Evolutionary conservation across 2,329 filamentous ascomycete species (phyloP), one percentile per base, ranked within the genome.

Genomic region (Alternaria angustiovoidea): DNA sequence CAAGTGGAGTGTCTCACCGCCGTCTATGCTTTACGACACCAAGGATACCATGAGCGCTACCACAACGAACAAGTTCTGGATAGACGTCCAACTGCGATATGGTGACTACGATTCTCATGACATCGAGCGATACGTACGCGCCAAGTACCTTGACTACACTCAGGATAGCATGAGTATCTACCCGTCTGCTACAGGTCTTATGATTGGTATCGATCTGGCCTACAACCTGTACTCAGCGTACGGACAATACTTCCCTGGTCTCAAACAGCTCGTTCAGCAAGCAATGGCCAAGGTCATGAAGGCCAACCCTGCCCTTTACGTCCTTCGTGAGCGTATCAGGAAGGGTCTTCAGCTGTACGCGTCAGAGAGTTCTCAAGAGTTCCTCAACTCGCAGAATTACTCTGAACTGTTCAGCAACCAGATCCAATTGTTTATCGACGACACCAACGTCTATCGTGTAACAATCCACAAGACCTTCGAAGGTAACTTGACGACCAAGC

Each of bases 231-330:
- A 98, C 83, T 98, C 95, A 7, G 95, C 95, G 0, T 99, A 97
- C 72, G 95, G 95, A 52, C 94, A 97, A 82, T 99, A 97, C 83
- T 99, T 99, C 88, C 95, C 95, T 48, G 95, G 95, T 75, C 82
- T 99, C 63, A 99, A 99, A 85, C 91, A 93, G 48, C 87, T 99
- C 24, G 85, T 99, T 26, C 96, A 99, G 80, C 94, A 98, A 79
- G 95, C 96, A 6, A 99, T 99, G 96, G 93, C 93, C 49, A 99
- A 99, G 88, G 89, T 99, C 77, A 99, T 99, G 95, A 99, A 99
- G 82, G 94, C 95, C 38, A 99, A 99, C 75, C 95, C 95, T 16
- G 95, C 95, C 3, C 82, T 99, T 32, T 99, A 98, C 77, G 95
- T 99, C 52, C 83, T 99, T 61, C 91, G 95, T 61, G 95, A 99